Percentiles rank a stretch among this genome's conserved stretches.
These are phyloP conservation scores for Globisporangium mamillatum DNA, from an alignment of 352 stramenopile genomes.

Conservation along the genomic window DNA sequence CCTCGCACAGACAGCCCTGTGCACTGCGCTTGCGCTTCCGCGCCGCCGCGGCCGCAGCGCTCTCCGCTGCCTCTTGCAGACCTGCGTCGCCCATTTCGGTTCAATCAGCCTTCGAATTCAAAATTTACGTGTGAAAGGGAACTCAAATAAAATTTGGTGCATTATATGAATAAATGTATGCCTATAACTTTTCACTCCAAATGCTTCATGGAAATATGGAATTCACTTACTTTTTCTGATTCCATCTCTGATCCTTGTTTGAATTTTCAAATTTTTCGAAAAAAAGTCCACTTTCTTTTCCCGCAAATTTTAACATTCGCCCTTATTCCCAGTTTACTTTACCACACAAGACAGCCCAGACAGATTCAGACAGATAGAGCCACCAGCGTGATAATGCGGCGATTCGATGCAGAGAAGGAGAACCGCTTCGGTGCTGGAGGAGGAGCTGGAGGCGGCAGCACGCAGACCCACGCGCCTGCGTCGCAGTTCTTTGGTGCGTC, in stretches of 20 bases:
- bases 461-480: conserved; percentile 9
- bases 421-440: conserved; percentile 31
- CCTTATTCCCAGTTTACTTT: neutral
- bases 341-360: neutral
- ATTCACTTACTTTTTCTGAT: too few species aligned
- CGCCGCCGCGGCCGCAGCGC: neutral
- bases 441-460: neutral
- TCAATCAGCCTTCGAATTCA: too few species aligned
- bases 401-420: conserved; percentile 69
- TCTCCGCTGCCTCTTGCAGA: neutral
- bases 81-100: neutral
- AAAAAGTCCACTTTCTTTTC: conserved; percentile 3
- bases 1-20: conserved; percentile 48
- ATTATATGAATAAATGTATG: too few species aligned
- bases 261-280: conserved; percentile 26
- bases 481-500: conserved; percentile 19
- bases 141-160: too few species aligned
- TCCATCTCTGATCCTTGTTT: conserved; percentile 16
- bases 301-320: neutral
- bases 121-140: too few species aligned
- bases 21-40: conserved; percentile 44
- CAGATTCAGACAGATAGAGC: neutral
- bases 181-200: too few species aligned
- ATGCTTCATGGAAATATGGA: too few species aligned
- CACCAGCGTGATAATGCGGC: conserved; percentile 34